Evolutionary conservation across 176 grass and related monocot genomes (phyloP).

Genomic region (Chloris gayana): DNA sequence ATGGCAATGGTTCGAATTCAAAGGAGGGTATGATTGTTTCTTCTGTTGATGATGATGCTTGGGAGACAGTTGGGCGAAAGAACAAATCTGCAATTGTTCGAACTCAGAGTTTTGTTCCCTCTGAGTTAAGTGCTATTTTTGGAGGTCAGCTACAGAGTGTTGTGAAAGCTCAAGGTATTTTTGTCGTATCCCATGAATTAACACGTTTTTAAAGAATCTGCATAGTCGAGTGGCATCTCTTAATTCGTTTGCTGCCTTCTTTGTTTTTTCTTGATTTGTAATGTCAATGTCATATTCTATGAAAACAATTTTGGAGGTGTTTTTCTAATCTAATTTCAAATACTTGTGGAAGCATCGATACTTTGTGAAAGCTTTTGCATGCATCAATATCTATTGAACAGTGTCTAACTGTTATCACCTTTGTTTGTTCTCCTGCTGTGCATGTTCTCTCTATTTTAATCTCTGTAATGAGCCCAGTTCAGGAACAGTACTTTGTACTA

Average conservation of each 20-base stretch:
- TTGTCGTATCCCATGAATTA: slow-evolving; percentile 20
- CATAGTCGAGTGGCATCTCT: neutral
- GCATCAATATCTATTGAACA: slow-evolving; percentile 1
- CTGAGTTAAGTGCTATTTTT: slow-evolving; percentile 92
- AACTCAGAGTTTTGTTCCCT: slow-evolving; percentile 87
- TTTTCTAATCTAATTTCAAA: neutral
- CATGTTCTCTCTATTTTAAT: neutral
- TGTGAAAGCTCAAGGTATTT: slow-evolving; percentile 85
- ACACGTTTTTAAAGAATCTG: neutral
- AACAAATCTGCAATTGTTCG: slow-evolving; percentile 93
- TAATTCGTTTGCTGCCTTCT: neutral
- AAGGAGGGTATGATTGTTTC: slow-evolving; percentile 68
- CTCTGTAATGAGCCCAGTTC: neutral
- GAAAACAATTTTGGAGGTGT: neutral
- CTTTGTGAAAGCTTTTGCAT: neutral
- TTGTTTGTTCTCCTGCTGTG: neutral
- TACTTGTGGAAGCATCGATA: neutral
- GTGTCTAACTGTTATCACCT: neutral
- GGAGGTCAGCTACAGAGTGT: slow-evolving; percentile 85
- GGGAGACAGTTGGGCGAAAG: slow-evolving; percentile 97
- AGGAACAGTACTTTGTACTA: too few species aligned
- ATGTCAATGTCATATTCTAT: neutral
- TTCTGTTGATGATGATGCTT: slow-evolving; percentile 84
- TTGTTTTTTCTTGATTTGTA: neutral
- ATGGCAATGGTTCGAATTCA: slow-evolving; percentile 53